Evolutionary conservation across 495 filamentous ascomycete genomes (phyloP), one percentile per base, ranked within the genome.

Genomic region (Penicillium alfredii): DNA sequence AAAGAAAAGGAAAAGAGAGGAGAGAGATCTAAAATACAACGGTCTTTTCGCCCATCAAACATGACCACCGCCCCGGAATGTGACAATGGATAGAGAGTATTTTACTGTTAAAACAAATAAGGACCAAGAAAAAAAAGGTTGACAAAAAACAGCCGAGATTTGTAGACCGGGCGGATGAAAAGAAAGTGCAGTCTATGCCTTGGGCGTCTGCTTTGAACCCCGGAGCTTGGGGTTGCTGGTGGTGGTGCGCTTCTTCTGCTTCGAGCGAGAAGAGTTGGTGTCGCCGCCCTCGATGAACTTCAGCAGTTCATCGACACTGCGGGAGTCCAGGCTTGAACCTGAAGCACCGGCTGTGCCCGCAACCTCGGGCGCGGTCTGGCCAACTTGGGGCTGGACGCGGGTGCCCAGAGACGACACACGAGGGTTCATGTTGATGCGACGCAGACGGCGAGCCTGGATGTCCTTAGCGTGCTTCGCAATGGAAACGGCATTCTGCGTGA

Each of bases 391-490:
- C 55, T 74, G 70, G 32, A 71, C 59, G 43, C 72, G 59, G 35
- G 70, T 66, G 18, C 70, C 69, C 28, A 77, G 54, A 9, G 65
- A 68, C 19, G 53, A 51, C 9, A 73, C 71, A 23, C 80, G 74
- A 24, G 77, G 58, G 45, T 67, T 64, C 53, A 79, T 65, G 35
- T 74, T 67, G 47, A 78, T 62, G 33, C 73, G 67, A 26, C 84
- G 78, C 18, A 82, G 66, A 19, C 80, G 73, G 35, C 81, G 78
- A 25, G 80, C 78, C 60, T 88, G 78, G 29, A 82, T 71, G 39
- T 90, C 85, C 65, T 94, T 94, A 30, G 85, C 81, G 45, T 94
- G 86, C 68, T 88, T 95, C 7, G 86, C 88, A 33, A 95, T 84
- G 17, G 79, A 82, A 27, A 99, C 93, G 25, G 93, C 93, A 46